A percentile compares a stretch with the other conserved stretches of the same genome.
Conservation (phyloP, 345 rosid species). For the Gossypium australe region DNA sequence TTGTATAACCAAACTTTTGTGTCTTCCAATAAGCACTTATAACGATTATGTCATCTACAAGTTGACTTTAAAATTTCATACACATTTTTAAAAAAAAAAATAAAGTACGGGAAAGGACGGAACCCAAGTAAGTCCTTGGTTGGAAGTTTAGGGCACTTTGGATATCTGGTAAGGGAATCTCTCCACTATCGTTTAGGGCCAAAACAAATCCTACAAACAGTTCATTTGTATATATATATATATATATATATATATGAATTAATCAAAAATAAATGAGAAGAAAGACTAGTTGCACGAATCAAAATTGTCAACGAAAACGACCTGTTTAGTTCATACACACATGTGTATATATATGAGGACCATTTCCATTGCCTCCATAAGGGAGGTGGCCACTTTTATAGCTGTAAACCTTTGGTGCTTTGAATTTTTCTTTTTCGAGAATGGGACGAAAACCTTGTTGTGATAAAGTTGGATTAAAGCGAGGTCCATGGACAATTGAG, state of each 20-base stretch:
- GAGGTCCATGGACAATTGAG: constrained; percentile 97
- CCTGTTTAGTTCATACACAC: constrained; percentile 23
- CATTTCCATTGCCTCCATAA: constrained; percentile 23
- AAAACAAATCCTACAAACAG: constrained; percentile 14
- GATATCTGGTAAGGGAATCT: constrained; percentile 16
- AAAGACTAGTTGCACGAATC: not conserved
- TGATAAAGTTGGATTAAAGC: constrained; percentile 81
- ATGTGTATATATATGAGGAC: not conserved
- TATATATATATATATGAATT: not conserved
- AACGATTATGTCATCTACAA: too few species aligned
- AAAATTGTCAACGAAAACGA: constrained; percentile 32
- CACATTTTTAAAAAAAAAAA: too few species aligned
- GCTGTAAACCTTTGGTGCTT: constrained; percentile 6
- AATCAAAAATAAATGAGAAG: constrained; percentile 14
- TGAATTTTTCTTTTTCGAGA: not conserved
- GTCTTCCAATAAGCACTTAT: too few species aligned
- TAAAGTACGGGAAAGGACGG: not conserved
- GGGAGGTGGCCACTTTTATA: constrained; percentile 21
- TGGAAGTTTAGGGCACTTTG: constrained; percentile 1
- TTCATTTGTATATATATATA: not conserved
- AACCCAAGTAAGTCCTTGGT: constrained; percentile 12
- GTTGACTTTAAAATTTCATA: too few species aligned
- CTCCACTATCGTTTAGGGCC: constrained; percentile 31
- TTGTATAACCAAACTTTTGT: too few species aligned
- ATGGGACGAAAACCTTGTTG: constrained; percentile 97